Percentiles rank a stretch among this genome's conserved stretches.
phyloP scores from a whole-genome alignment of 345 rosid genomes.

The Eucalyptus fibrosa region DNA sequence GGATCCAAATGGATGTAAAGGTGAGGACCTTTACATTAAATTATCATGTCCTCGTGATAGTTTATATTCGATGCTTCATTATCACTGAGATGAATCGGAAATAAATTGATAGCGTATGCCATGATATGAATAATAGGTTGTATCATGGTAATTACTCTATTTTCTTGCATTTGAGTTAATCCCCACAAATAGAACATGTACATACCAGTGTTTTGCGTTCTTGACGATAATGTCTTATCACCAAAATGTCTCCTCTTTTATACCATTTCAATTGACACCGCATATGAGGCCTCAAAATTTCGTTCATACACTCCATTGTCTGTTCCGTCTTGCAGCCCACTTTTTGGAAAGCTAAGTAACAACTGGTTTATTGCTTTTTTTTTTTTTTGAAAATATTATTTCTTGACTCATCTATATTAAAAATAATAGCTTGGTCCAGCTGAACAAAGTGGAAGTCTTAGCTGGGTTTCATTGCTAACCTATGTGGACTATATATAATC shows the following conservation, averaged over 20 bases:
- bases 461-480: slow-evolving; percentile 13
- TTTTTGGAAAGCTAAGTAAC: slow-evolving; percentile 2
- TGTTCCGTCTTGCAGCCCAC: slow-evolving; percentile 1
- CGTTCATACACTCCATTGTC: background rate
- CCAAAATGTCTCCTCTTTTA: background rate
- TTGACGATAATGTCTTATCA: background rate
- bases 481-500: background rate
- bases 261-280: background rate
- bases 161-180: background rate
- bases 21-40: background rate
- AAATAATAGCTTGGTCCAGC: background rate
- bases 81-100: background rate
- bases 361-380: background rate
- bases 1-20: background rate
- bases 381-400: background rate
- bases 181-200: background rate
- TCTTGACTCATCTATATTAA: background rate
- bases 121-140: background rate
- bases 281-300: background rate
- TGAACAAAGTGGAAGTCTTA: slow-evolving; percentile 35
- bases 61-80: background rate
- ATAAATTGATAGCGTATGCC: background rate
- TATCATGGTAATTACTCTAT: background rate
- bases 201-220: background rate
- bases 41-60: background rate